Percentiles rank a stretch among this genome's conserved stretches.
Conservation (phyloP, 305 asterid species). For the Solanum chacoense region DNA sequence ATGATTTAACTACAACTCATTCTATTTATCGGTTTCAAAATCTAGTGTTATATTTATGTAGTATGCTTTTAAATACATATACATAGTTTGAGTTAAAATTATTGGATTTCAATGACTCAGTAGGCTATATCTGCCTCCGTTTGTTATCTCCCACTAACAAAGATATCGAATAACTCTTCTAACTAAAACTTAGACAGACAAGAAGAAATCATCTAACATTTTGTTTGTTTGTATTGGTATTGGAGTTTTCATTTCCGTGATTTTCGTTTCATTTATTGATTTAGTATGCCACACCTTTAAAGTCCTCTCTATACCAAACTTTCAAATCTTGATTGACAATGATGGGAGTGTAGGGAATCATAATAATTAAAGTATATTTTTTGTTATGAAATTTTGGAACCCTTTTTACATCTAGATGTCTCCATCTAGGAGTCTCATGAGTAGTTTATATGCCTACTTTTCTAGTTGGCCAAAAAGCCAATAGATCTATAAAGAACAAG, state of each 20-base stretch:
- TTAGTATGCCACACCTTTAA: background rate
- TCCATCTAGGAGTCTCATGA: constrained; percentile 46
- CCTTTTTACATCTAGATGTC: constrained; percentile 23
- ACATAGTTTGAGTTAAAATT: background rate
- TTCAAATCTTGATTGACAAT: background rate
- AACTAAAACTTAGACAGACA: background rate
- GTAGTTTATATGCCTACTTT: constrained; percentile 20
- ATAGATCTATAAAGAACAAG: constrained; percentile 6
- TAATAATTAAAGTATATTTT: background rate
- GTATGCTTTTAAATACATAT: background rate
- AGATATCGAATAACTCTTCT: background rate
- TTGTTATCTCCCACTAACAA: background rate
- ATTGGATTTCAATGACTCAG: background rate
- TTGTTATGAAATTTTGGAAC: background rate
- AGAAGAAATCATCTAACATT: background rate
- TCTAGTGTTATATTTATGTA: background rate
- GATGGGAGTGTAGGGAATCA: background rate
- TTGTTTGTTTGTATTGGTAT: background rate
- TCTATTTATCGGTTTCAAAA: background rate
- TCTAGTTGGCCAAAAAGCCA: constrained; percentile 26
- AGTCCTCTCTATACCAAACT: background rate
- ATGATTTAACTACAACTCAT: background rate
- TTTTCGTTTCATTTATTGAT: background rate
- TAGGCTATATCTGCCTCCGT: background rate
- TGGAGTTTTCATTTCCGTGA: background rate